These are phyloP conservation scores for Sclerospora graminicola DNA, from an alignment of 352 stramenopile species.

Conservation along the genomic window DNA sequence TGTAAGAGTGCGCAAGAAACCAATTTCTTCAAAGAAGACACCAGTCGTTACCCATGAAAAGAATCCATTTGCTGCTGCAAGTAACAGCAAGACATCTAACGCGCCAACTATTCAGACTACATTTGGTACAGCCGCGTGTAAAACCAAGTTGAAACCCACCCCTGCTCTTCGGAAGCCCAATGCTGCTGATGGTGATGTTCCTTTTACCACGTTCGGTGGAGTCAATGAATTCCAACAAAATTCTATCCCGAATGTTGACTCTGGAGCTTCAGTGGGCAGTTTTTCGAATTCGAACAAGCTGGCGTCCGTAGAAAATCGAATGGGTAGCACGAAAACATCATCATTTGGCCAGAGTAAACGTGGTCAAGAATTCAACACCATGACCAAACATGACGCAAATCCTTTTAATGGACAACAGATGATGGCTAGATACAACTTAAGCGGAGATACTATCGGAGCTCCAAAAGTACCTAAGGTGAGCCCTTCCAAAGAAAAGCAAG, in stretches of 20 bases:
- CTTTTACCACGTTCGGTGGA: constrained; percentile 15
- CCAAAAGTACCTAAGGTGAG: constrained; percentile 5
- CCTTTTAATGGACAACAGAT: constrained; percentile 8
- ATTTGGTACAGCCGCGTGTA: constrained; percentile 14
- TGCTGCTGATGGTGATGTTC: background rate
- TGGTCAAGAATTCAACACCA: constrained; percentile 5
- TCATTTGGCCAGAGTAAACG: constrained; percentile 14
- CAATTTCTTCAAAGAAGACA: constrained; percentile 8
- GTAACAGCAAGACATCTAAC: background rate
- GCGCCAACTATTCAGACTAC: constrained; percentile 8
- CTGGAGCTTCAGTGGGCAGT: constrained; percentile 7
- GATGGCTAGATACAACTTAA: constrained; percentile 2
- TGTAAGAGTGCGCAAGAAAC: constrained; percentile 18
- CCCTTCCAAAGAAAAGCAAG: constrained; percentile 9
- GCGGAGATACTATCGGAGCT: constrained; percentile 2
- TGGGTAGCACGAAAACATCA: constrained; percentile 21
- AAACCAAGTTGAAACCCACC: constrained; percentile 5
- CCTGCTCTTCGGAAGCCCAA: constrained; percentile 10
- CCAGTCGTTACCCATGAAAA: constrained; percentile 2
- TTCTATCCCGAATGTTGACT: constrained; percentile 8
- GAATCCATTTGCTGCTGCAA: constrained; percentile 18
- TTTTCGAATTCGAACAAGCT: constrained; percentile 11
- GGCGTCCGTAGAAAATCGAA: constrained; percentile 20
- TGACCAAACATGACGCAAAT: constrained; percentile 2
- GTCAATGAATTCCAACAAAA: constrained; percentile 13